Percentiles rank a stretch among this genome's conserved stretches.
phyloP scores from a whole-genome alignment of 176 grass and related monocot species.

The Eleusine indica region DNA sequence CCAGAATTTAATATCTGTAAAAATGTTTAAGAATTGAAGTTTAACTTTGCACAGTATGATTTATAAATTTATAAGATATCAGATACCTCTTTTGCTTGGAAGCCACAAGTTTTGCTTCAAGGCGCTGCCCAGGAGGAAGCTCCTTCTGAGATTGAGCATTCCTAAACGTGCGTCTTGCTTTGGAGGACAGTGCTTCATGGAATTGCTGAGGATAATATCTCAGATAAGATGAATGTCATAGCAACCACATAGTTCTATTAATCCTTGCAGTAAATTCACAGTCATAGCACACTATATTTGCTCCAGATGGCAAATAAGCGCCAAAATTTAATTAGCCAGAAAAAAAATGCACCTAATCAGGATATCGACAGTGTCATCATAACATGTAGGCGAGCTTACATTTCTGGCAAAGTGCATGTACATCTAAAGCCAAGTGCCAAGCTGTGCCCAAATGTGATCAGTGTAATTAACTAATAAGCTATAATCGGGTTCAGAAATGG shows the following conservation, averaged over 20 bases:
- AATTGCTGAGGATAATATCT: conserved; percentile 71
- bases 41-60: background rate
- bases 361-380: background rate
- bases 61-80: background rate
- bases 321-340: background rate
- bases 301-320: background rate
- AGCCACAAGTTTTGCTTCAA: conserved; percentile 78
- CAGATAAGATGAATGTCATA: conserved; percentile 7
- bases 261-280: background rate
- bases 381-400: background rate
- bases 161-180: conserved; percentile 66
- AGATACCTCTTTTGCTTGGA: conserved; percentile 84
- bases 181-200: conserved; percentile 69
- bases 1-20: background rate
- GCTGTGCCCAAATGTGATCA: conserved; percentile 5
- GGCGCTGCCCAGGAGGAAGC: conserved; percentile 67
- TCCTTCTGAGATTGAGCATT: conserved; percentile 71
- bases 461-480: background rate
- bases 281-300: background rate
- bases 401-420: background rate
- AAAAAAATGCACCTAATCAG: background rate
- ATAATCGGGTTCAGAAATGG: background rate
- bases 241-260: background rate
- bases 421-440: background rate
- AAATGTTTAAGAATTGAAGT: background rate